Base-by-base conservation (phyloP, 73 alveolate genomes). In the Paramecium caudatum region DNA sequence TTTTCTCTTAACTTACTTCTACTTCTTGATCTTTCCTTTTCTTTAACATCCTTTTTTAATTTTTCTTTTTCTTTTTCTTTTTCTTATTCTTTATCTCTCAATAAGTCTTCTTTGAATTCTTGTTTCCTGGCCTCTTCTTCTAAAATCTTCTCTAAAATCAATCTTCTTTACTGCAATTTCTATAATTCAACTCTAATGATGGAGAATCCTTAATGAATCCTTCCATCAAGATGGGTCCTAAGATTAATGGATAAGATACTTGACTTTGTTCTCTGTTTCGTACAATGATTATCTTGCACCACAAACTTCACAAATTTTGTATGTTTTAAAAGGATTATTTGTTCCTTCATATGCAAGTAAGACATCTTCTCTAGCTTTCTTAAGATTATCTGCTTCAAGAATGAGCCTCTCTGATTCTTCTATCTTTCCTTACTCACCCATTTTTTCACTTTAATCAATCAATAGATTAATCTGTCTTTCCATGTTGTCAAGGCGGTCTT, bases 171-270 rank as follows among this genome's bases (percentile, higher is more conserved):
- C 43, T 74, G 19, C 43, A 74, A 19, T 45, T 74, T 74, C 19
- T 37, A 27, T 45, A 74, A 74, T 74, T 74, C 88, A 74, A 21
- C 47, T 13, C 88, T 74, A 3, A 74, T 74, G 7, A 68, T 74
- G 1, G 65, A 74, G 32, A 74, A 74, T 41, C 88, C 88, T 45
- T 74, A 15, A 74, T 74, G 88, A 41, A 74, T 74, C 43, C 88
- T 74, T 16, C 88, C 88, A 74, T 74, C 88, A 16, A 74, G 19
- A 74, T 74, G 88, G 16, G 88, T 74, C 15, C 88, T 74, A 45
- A 5, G 23, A n/a, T 37, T 12, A 41, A 8, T 12, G 43, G 1
- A 4, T 7, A 15, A 39, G 12, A 12, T 74, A 74, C 62, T 74
- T 65, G 36, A 74, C 88, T 45, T 74, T 74, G n/a, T 74, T 74